These are phyloP conservation scores for Chlamydomonas incerta DNA, from an alignment of 139 green algal genomes.

Conservation along the genomic window DNA sequence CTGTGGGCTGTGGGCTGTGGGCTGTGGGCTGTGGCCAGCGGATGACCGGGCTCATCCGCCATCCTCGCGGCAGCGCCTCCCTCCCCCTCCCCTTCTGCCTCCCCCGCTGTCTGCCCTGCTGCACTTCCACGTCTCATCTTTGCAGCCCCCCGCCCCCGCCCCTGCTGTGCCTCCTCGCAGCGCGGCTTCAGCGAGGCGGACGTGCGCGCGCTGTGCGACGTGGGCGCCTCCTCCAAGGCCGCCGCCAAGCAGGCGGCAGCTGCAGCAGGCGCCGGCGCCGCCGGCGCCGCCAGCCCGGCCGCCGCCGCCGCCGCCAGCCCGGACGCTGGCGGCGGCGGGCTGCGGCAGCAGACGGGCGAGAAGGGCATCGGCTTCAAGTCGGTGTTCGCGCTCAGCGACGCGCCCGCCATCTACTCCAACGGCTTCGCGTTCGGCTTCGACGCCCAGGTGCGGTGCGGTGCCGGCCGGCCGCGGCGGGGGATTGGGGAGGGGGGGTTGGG, in stretches of 20 bases:
- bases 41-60: too few species aligned
- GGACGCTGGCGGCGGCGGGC: neutral
- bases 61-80: too few species aligned
- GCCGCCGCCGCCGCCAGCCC: neutral
- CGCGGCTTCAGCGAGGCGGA: constrained; percentile 48
- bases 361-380: constrained; percentile 61
- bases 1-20: too few species aligned
- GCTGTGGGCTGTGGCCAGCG: too few species aligned
- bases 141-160: too few species aligned
- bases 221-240: constrained; percentile 46
- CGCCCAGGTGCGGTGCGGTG: constrained; percentile 18
- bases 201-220: constrained; percentile 53
- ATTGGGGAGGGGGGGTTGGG: neutral
- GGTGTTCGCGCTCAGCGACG: constrained; percentile 47
- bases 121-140: too few species aligned
- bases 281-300: neutral
- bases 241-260: too few species aligned
- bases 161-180: neutral
- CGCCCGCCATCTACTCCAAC: constrained; percentile 26
- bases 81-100: too few species aligned
- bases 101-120: too few species aligned
- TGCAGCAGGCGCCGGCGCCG: neutral
- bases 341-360: constrained; percentile 40
- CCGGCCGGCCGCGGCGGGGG: neutral
- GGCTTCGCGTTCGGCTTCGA: constrained; percentile 53